Conservation (phyloP, 2,329 filamentous ascomycete species). For the Pleoardoris graminearum region DNA sequence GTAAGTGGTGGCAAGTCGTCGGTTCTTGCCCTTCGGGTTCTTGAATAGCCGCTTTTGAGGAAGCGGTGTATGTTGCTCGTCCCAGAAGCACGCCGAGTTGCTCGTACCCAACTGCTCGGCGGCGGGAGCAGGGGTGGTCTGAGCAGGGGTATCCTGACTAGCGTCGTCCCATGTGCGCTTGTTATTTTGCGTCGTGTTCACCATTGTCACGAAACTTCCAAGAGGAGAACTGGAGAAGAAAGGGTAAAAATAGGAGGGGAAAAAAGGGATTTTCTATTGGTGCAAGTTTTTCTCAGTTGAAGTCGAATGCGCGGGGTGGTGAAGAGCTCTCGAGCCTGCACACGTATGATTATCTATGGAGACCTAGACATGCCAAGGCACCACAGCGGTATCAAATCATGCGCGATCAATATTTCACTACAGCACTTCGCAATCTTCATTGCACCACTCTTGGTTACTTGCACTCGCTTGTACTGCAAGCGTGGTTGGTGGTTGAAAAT, state of each 20-base stretch:
- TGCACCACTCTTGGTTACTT: too few relatives aligned
- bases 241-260: too few relatives aligned
- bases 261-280: not conserved
- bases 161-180: not conserved
- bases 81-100: not conserved
- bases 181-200: not conserved
- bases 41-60: constrained; percentile 1
- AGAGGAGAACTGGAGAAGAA: too few relatives aligned
- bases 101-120: not conserved
- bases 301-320: too few relatives aligned
- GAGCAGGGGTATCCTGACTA: constrained; percentile 1
- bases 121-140: not conserved
- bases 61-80: not conserved
- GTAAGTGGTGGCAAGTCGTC: not conserved
- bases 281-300: too few relatives aligned
- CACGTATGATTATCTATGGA: not conserved
- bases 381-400: not conserved
- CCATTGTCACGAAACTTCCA: too few relatives aligned
- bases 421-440: not conserved
- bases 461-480: too few relatives aligned
- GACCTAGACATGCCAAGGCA: not conserved
- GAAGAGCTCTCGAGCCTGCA: too few relatives aligned
- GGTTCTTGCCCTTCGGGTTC: not conserved
- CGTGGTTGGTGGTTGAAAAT: too few relatives aligned
- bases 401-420: not conserved